Evolutionary conservation across 768 basidiomycete genomes (phyloP), one percentile per base, ranked within the genome.

Genomic region (Zangia roseola): DNA sequence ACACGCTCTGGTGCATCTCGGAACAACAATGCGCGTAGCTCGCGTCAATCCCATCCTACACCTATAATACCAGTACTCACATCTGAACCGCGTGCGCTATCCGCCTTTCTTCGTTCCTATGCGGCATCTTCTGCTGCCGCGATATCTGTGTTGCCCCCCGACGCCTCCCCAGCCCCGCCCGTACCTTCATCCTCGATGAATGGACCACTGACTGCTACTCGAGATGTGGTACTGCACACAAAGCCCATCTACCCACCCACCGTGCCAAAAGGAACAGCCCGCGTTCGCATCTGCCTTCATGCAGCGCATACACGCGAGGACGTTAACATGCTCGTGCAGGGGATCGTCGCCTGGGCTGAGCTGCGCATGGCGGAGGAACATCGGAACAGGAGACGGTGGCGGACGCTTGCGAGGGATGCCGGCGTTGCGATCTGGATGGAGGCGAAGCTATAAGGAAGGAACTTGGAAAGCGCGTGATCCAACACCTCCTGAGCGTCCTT

Each of bases 21-120:
- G n/a, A 34, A 21, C 39, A 40, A 42, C n/a, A 23, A 31, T 16
- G 6, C 21, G 20, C 17, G 6, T 1, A 9, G 13, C 20, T 10
- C 19, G 1, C 12, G 1, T 16, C 26, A 2, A 9, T 38, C 51
- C 24, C 46, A 40, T 26, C 72, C 79, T 3, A 81, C 91, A 3
- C 91, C 91, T 0, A 95, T 98, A 49, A 80, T 94, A 50, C 93
- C 94, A 1, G 74, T 97, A 37, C 72, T 93, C 47, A 95, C 92
- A 0, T 71, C 81, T 2, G 75, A 80, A 19, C 87, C 94, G 0
- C 88, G 87, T 2, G 80, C 83, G 0, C 80, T 97, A 21, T 86
- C 93, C 0, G 72, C 80, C 1, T 78, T 84, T 61, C 83, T 97
- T 38, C 49, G 47, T 14, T 38, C 60, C 10, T 63, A 55, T 31